Evolutionary conservation across 129 eudicot genomes (phyloP).

Genomic region (Sambucus nigra): DNA sequence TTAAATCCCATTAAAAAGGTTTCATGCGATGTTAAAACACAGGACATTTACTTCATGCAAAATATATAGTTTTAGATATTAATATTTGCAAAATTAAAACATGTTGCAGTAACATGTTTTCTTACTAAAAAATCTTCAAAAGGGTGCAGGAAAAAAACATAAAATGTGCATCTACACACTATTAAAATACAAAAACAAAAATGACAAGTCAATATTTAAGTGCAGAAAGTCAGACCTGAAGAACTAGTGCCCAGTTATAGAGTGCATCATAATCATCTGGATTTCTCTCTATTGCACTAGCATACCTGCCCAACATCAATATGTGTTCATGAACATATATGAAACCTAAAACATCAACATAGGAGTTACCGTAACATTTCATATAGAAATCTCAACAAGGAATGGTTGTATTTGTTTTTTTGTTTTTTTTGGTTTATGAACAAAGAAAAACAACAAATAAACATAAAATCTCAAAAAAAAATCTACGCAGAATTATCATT

Average conservation of each 20-base stretch:
- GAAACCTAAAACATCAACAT: constrained; percentile 1
- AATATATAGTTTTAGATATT: background rate
- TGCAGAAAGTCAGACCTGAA: constrained; percentile 52
- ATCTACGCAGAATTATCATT: background rate
- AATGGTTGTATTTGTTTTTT: too few relatives aligned
- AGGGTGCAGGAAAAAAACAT: too few relatives aligned
- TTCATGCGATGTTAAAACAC: background rate
- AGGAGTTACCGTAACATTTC: constrained; percentile 1
- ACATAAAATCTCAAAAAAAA: background rate
- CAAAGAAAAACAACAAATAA: too few relatives aligned
- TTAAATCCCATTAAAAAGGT: background rate
- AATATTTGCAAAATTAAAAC: too few relatives aligned
- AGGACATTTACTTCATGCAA: background rate
- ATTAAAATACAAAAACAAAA: background rate
- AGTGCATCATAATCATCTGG: constrained; percentile 93
- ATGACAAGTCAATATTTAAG: background rate
- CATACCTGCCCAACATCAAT: constrained; percentile 57
- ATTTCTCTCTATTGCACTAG: constrained; percentile 79
- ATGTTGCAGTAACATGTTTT: too few relatives aligned
- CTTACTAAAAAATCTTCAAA: too few relatives aligned
- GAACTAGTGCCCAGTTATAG: constrained; percentile 97
- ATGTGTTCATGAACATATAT: constrained; percentile 1
- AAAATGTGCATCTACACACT: too few relatives aligned
- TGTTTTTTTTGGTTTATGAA: too few relatives aligned
- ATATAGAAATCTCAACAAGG: background rate